A percentile compares a stretch with the other conserved stretches of the same genome.
These are phyloP conservation scores for Curvularia hawaiiensis DNA, from an alignment of 2,329 filamentous ascomycete genomes.

Conservation along the genomic window DNA sequence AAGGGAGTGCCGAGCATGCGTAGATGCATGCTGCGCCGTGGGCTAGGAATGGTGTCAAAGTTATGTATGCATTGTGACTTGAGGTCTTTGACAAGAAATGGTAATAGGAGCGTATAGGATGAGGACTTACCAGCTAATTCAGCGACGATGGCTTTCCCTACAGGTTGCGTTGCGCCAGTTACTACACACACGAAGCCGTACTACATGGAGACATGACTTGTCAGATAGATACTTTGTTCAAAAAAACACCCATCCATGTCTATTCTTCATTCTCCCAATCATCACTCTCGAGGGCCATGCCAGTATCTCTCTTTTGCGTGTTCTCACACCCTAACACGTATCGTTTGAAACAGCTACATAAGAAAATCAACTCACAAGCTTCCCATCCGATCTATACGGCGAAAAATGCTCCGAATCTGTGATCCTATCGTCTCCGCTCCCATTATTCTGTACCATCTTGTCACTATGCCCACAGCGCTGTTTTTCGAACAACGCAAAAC, in stretches of 20 bases:
- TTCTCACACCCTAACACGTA: too few relatives aligned
- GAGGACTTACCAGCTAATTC: conserved; percentile 60
- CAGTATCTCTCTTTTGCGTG: neutral
- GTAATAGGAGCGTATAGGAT: neutral
- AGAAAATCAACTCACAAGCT: conserved; percentile 53
- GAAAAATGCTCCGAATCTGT: conserved; percentile 58
- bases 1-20: conserved; percentile 56
- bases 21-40: conserved; percentile 70
- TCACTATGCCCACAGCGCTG: neutral
- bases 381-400: conserved; percentile 63
- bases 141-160: conserved; percentile 64
- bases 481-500: neutral
- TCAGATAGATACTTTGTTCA: neutral
- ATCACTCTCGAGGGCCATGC: neutral
- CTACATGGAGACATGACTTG: conserved; percentile 34
- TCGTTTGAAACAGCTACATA: neutral
- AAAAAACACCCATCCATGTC: too few relatives aligned
- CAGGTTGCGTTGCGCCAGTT: conserved; percentile 64
- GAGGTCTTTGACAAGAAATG: too few relatives aligned
- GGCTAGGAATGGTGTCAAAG: conserved; percentile 45
- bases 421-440: neutral
- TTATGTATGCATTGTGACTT: neutral
- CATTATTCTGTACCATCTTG: conserved; percentile 15
- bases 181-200: conserved; percentile 70
- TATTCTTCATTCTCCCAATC: too few relatives aligned